Evolutionary conservation across 495 filamentous ascomycete species (phyloP).

Genomic region (Hyaloscypha variabilis): DNA sequence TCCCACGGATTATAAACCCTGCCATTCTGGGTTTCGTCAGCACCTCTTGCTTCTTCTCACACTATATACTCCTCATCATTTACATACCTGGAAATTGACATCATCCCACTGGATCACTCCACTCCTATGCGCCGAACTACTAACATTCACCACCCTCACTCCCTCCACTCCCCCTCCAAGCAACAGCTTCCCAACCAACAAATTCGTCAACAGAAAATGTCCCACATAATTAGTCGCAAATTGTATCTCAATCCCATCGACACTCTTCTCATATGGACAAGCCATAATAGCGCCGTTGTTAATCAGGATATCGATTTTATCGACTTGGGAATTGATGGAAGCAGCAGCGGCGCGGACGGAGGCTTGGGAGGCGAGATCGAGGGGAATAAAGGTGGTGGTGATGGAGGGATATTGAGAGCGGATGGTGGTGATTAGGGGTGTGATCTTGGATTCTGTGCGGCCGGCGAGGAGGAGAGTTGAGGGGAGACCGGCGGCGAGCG

Average conservation of each 20-base stretch:
- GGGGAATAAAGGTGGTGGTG: slow-evolving; percentile 31
- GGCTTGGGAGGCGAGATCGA: slow-evolving; percentile 42
- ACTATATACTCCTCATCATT: not conserved
- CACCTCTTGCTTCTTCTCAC: not conserved
- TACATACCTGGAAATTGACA: slow-evolving; percentile 50
- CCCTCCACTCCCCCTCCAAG: not conserved
- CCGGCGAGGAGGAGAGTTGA: slow-evolving; percentile 56
- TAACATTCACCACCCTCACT: slow-evolving; percentile 40
- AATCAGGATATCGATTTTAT: slow-evolving; percentile 36
- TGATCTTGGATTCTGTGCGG: slow-evolving; percentile 38
- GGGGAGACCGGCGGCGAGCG: slow-evolving; percentile 51
- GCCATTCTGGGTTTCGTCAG: slow-evolving; percentile 43
- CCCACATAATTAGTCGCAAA: slow-evolving; percentile 53
- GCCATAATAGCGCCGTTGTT: slow-evolving; percentile 23
- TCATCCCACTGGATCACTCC: slow-evolving; percentile 51
- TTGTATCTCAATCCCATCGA: slow-evolving; percentile 44
- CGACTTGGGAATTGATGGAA: slow-evolving; percentile 36
- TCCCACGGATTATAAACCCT: slow-evolving; percentile 43
- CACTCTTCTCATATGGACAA: slow-evolving; percentile 1
- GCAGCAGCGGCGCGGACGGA: slow-evolving; percentile 47
- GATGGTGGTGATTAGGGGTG: slow-evolving; percentile 25
- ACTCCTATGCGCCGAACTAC: slow-evolving; percentile 43
- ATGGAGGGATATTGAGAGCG: not conserved
- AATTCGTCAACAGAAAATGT: slow-evolving; percentile 48
- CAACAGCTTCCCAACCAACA: slow-evolving; percentile 35